These are phyloP conservation scores for Exophiala xenobiotica DNA, from an alignment of 2,329 filamentous ascomycete genomes.

Conservation along the genomic window DNA sequence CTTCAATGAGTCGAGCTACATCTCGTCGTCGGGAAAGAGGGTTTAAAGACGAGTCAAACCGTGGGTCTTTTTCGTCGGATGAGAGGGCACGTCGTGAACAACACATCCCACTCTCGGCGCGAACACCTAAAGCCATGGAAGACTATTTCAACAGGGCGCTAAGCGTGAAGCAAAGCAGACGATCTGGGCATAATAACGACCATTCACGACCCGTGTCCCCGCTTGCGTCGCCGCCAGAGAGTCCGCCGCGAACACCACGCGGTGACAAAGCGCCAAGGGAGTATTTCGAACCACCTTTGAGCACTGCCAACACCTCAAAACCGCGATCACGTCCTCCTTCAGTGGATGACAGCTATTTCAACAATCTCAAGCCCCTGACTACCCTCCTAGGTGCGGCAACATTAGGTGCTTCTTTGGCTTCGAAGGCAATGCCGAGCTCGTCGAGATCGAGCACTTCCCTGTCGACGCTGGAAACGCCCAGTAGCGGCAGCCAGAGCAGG, in stretches of 20 bases:
- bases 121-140: conserved; percentile 25
- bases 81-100: conserved; percentile 2
- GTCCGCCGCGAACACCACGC: conserved; percentile 29
- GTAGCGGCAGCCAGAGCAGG: conserved; percentile 20
- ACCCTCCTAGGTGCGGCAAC: conserved; percentile 29
- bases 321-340: conserved; percentile 25
- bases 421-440: conserved; percentile 23
- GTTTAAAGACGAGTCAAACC: conserved; percentile 9
- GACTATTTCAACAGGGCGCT: conserved; percentile 28
- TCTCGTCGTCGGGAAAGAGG: conserved; percentile 12
- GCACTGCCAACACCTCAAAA: conserved; percentile 16
- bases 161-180: conserved; percentile 22
- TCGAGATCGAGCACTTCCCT: conserved; percentile 22
- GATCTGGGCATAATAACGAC: conserved; percentile 2
- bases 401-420: conserved; percentile 25
- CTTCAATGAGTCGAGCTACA: background rate
- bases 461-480: conserved; percentile 15
- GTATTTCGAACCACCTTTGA: conserved; percentile 21
- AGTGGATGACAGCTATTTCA: conserved; percentile 25
- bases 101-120: conserved; percentile 16
- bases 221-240: conserved; percentile 29
- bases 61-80: conserved; percentile 8
- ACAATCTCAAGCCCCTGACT: conserved; percentile 26
- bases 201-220: conserved; percentile 29
- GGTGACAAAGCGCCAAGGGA: conserved; percentile 19